Evolutionary conservation across 257 asterid genomes (phyloP), one percentile per base, ranked within the genome.

Genomic region (Solanum lycopersicoides): DNA sequence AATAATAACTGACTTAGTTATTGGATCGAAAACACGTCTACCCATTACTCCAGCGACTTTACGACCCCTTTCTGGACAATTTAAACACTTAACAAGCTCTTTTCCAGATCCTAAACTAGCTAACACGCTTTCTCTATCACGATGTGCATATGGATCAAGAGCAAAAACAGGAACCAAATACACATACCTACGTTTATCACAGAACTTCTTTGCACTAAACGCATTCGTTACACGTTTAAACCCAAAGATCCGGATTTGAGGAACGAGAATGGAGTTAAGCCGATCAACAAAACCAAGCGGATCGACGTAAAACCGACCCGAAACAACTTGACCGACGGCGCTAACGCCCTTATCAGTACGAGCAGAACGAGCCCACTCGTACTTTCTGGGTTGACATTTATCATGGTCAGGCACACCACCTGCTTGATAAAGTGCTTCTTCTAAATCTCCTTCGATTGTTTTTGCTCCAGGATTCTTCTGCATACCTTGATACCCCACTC

Each of bases 301-400:
- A 74, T 97, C 99, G 16, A 95, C 89, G 83, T 91, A 97, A 63
- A 97, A 97, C 88, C 91, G 90, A 30, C 99, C 99, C 25, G 99
- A 95, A 21, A 97, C 98, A 47, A 97, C 99, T 89, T 97, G 99
- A 20, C 99, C 98, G 3, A 94, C 98, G 12, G 99, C 99, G 85
- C 99, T 97, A n/a, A 97, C 99, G 9, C 99, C 99, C 80, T 97
- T 97, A 87, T 97, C 98, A 0, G 99, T 97, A 5, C 98, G 92
- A 45, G 99, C 98, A 2, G 98, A 95, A 77, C 99, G 92, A 50
- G 98, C 98, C 94, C 94, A 97, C n/a, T 97, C 98, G 88, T 86
- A 95, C 39, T 91, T 91, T 71, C 86, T 88, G 13, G 93, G 98
- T 39, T 84, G 84, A 7, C 98, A 98, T 28, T 98, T 91, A 30